Conservation (phyloP, 2,329 filamentous ascomycete genomes). For the Aspergillus sergii region DNA sequence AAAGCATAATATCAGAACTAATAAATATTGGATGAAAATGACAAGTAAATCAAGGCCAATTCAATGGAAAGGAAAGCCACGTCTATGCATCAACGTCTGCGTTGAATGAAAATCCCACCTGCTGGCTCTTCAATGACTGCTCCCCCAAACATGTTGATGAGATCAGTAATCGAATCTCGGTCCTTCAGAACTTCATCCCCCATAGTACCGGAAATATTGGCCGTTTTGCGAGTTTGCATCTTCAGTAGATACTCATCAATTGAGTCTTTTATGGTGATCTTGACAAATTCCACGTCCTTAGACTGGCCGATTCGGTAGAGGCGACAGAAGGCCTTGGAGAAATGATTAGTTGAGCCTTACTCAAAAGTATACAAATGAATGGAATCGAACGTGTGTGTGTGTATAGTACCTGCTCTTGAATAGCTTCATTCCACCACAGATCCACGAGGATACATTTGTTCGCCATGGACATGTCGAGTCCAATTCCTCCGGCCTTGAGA, state of each 20-base stretch:
- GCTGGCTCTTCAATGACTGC: constrained; percentile 12
- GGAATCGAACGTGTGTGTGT: no score
- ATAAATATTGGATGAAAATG: no score
- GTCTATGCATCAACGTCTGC: neutral
- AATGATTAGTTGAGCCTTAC: no score
- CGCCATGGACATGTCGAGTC: no score
- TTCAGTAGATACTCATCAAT: constrained; percentile 61
- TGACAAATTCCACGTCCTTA: constrained; percentile 61
- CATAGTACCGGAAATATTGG: constrained; percentile 27
- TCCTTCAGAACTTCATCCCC: constrained; percentile 22
- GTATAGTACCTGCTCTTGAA: no score
- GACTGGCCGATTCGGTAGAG: constrained; percentile 57
- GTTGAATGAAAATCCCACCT: constrained; percentile 6
- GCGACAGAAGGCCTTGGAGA: no score
- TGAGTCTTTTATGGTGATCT: constrained; percentile 57
- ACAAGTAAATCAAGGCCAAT: no score
- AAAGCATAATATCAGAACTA: neutral
- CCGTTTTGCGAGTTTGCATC: constrained; percentile 59
- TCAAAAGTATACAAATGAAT: no score
- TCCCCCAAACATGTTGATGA: constrained; percentile 31
- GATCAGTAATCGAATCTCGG: constrained; percentile 18
- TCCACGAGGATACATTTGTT: no score
- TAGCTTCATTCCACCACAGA: no score
- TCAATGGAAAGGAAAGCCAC: no score
- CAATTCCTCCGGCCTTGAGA: no score